Evolutionary conservation across 352 stramenopile species (phyloP).

Genomic region (Blastocystis hominis): DNA sequence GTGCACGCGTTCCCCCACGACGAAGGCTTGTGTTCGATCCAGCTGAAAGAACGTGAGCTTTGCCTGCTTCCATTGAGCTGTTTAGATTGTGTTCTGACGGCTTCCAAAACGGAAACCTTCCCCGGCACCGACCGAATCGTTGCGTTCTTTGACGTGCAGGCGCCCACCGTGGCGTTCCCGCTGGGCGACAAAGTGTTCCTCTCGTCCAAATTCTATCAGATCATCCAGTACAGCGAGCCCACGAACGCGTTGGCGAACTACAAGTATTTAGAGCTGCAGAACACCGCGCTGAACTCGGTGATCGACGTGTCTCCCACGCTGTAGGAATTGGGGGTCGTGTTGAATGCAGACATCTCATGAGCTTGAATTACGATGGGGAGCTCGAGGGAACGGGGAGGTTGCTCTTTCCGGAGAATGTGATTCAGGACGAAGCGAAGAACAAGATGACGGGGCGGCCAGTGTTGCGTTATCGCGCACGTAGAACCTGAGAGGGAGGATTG

Average conservation of each 20-base stretch:
- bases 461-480: background rate
- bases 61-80: background rate
- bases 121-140: background rate
- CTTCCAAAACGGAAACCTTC: background rate
- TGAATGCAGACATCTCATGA: background rate
- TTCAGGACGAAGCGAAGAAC: background rate
- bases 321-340: background rate
- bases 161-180: background rate
- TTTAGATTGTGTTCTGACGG: conserved; percentile 8
- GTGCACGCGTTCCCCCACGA: background rate
- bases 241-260: background rate
- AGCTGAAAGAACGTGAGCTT: background rate
- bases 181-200: background rate
- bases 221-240: background rate
- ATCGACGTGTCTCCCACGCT: background rate
- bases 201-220: background rate
- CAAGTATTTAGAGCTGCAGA: background rate
- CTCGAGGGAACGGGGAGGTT: background rate
- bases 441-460: background rate
- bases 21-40: background rate
- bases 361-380: background rate
- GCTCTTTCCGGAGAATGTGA: background rate
- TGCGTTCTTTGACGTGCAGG: background rate
- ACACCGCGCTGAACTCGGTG: background rate
- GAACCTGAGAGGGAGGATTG: background rate